These are phyloP conservation scores for Elaeis guineensis DNA, from an alignment of 176 grass and related monocot species.

Conservation along the genomic window DNA sequence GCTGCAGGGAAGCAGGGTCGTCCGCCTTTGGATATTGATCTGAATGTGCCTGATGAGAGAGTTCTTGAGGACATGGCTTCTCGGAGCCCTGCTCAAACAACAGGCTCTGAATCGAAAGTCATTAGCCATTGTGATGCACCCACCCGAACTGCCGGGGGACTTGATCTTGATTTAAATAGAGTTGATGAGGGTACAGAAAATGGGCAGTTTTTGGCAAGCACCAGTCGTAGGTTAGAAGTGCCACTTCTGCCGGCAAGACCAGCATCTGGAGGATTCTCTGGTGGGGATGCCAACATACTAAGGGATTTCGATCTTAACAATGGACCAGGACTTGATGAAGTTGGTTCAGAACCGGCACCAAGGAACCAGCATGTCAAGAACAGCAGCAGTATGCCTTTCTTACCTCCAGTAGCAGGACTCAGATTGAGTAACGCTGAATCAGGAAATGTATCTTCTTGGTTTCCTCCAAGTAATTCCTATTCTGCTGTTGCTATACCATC, in stretches of 20 bases:
- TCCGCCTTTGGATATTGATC: constrained; percentile 50
- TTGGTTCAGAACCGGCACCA: constrained; percentile 32
- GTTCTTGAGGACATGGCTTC: constrained; percentile 40
- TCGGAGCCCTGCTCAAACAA: constrained; percentile 40
- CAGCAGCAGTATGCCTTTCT: constrained; percentile 27
- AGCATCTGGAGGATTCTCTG: constrained; percentile 25
- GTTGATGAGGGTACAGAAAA: constrained; percentile 46
- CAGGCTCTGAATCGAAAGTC: constrained; percentile 35
- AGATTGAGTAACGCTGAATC: constrained; percentile 44
- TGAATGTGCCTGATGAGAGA: constrained; percentile 74
- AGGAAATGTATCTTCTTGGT: constrained; percentile 59
- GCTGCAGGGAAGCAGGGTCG: constrained; percentile 36
- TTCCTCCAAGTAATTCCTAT: constrained; percentile 33
- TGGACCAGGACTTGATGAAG: constrained; percentile 65
- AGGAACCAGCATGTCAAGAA: constrained; percentile 34
- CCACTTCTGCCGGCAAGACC: constrained; percentile 32
- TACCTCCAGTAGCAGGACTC: constrained; percentile 39
- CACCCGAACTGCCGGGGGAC: constrained; percentile 21
- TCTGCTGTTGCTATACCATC: constrained; percentile 50
- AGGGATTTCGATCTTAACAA: constrained; percentile 85
- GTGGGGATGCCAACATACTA: constrained; percentile 19
- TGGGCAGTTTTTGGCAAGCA: constrained; percentile 29
- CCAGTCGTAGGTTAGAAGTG: constrained; percentile 34
- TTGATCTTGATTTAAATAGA: constrained; percentile 77
- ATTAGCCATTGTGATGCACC: constrained; percentile 21